These are phyloP conservation scores for Camellia lanceoleosa DNA, from an alignment of 148 eudicot species.

Conservation along the genomic window DNA sequence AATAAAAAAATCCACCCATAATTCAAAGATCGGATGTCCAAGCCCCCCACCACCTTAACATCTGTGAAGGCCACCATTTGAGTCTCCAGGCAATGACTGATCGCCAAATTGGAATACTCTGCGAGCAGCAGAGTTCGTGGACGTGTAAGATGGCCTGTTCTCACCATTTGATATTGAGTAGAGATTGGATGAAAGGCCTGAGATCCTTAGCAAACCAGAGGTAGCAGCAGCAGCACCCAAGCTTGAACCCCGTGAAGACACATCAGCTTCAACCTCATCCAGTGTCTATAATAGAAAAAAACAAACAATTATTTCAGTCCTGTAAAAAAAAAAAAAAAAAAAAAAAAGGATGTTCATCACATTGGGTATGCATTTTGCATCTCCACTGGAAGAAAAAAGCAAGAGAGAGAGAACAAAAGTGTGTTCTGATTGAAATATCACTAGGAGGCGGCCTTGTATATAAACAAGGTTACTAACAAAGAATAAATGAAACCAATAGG, in stretches of 20 bases:
- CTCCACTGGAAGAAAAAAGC: too few species aligned
- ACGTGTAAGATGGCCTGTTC: not conserved
- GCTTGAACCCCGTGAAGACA: not conserved
- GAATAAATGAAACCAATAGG: not conserved
- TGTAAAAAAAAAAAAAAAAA: too few species aligned
- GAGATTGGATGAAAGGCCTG: not conserved
- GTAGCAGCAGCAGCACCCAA: not conserved
- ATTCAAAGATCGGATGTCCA: not conserved
- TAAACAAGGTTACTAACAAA: too few species aligned
- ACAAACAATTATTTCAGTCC: not conserved
- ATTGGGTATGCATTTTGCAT: too few species aligned
- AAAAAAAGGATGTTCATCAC: too few species aligned
- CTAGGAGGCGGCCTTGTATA: too few species aligned
- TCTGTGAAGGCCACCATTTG: not conserved
- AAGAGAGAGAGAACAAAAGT: too few species aligned
- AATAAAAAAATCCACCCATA: not conserved
- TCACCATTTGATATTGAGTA: not conserved
- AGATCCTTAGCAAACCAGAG: not conserved
- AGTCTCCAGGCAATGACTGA: not conserved
- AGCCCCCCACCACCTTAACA: not conserved
- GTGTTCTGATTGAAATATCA: too few species aligned
- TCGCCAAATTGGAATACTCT: not conserved
- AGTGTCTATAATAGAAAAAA: not conserved
- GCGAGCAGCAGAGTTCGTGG: not conserved
- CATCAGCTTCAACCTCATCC: not conserved